Evolutionary conservation across 2,329 filamentous ascomycete genomes (phyloP), one percentile per base, ranked within the genome.

Genomic region (Aspergillus bombycis): DNA sequence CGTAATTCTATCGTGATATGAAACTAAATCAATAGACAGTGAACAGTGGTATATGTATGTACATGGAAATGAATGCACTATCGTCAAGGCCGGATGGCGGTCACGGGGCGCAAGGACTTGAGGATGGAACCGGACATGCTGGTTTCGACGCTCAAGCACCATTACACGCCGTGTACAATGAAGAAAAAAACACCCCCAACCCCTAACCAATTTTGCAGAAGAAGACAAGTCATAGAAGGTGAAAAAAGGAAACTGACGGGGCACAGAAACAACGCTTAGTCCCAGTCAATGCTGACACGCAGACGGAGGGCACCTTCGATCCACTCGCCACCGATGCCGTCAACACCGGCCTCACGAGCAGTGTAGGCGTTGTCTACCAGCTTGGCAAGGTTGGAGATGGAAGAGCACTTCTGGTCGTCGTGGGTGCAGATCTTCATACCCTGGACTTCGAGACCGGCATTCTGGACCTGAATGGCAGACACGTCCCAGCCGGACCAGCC

Each of bases 401-500:
- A 62, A 14, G 77, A 79, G 72, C 77, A 79, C 57, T 63, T 59
- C 6, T 60, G 55, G 38, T 69, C 69, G 19, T 32, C 21, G 67
- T 71, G 70, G 58, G 70, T 65, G 62, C 75, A 78, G 58, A 80
- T 78, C 62, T 70, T 69, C 76, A 80, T 78, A 57, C 77, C 78
- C 68, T 77, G 71, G 56, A 79, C 67, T 1, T 70, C 63, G 41
- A 69, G 19, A 19, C 63, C 60, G 62, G 72, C 68, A 28, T 64
- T 57, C 69, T 78, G 63, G 34, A 75, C 76, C 60, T 74, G 68
- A 62, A 80, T 80, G 61, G 71, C 73, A 54, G 78, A 80, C n/a
- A 79, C 78, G 57, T 80, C 78, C 71, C 75, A 80, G 65, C 75
- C 73, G 62, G 75, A 75, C 71, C 68, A 77, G 58, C 66, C 66